Conservation (phyloP, 2,329 filamentous ascomycete genomes). For the Periconia macrospinosa region DNA sequence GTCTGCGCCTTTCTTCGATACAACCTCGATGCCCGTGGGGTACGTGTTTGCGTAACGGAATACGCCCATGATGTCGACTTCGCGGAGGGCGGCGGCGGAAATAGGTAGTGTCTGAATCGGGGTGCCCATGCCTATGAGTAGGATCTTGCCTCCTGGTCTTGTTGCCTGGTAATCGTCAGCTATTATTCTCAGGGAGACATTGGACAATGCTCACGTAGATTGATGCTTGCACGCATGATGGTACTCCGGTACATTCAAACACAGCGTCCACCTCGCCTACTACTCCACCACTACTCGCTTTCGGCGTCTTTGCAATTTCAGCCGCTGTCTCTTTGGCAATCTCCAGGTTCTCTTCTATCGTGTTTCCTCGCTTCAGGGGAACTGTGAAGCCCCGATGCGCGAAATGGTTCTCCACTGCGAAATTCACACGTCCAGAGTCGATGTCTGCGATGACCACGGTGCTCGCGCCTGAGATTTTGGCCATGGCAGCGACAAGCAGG, state of each 20-base stretch:
- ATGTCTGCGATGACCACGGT: constrained; percentile 65
- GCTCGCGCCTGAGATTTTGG: constrained; percentile 55
- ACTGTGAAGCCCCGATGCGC: constrained; percentile 51
- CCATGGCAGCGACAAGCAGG: constrained; percentile 60
- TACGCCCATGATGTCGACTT: constrained; percentile 77
- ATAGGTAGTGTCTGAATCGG: constrained; percentile 75
- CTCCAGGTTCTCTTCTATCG: constrained; percentile 57
- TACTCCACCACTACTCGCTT: constrained; percentile 29
- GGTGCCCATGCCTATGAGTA: constrained; percentile 80
- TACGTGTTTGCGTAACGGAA: constrained; percentile 81
- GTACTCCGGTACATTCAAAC: constrained; percentile 78
- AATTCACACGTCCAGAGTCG: constrained; percentile 58
- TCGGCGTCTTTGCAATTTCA: constrained; percentile 43
- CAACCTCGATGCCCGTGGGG: constrained; percentile 66
- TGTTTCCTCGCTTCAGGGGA: constrained; percentile 49
- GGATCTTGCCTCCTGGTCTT: constrained; percentile 68
- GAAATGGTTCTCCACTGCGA: constrained; percentile 56
- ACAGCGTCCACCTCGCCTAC: constrained; percentile 66
- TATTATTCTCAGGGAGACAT: not conserved
- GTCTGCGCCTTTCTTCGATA: constrained; percentile 48
- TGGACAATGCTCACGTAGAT: constrained; percentile 58
- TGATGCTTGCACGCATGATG: constrained; percentile 73
- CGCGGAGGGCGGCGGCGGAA: constrained; percentile 70
- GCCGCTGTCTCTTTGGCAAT: constrained; percentile 55
- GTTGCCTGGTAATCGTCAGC: constrained; percentile 50